Evolutionary conservation across 2,329 filamentous ascomycete genomes (phyloP).

Genomic region (Helminthosporium solani): DNA sequence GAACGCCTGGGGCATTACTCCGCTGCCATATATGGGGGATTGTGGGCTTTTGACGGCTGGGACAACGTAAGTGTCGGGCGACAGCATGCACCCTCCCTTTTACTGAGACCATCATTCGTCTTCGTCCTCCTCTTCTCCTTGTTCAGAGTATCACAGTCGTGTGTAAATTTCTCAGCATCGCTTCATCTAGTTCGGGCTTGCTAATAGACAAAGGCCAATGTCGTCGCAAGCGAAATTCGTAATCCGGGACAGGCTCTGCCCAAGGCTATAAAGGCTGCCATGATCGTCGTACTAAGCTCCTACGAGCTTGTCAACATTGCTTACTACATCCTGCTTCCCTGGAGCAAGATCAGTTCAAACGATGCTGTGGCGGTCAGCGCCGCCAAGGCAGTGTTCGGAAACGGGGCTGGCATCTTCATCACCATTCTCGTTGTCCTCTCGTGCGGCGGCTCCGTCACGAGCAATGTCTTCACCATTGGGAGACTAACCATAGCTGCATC

Average conservation of each 20-base stretch:
- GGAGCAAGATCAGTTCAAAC: constrained; percentile 58
- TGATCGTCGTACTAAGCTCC: constrained; percentile 60
- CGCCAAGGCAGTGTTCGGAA: constrained; percentile 53
- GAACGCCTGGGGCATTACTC: constrained; percentile 61
- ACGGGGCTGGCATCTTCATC: constrained; percentile 54
- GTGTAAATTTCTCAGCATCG: too few species aligned
- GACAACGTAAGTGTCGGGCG: constrained; percentile 54
- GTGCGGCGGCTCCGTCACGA: constrained; percentile 62
- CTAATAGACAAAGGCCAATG: constrained; percentile 35
- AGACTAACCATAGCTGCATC: constrained; percentile 61
- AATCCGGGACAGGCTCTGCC: constrained; percentile 50
- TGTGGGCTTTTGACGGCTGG: constrained; percentile 68
- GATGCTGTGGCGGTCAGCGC: constrained; percentile 63
- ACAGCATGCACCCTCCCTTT: background rate
- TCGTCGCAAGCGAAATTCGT: constrained; percentile 41
- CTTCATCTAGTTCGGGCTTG: background rate
- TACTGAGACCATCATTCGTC: constrained; percentile 20
- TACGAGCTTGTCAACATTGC: constrained; percentile 62
- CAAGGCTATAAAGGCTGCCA: constrained; percentile 61
- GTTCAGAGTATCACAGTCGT: too few species aligned
- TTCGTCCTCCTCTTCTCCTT: too few species aligned
- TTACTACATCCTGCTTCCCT: constrained; percentile 64
- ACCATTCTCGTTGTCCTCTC: constrained; percentile 61
- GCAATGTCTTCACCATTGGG: constrained; percentile 63
- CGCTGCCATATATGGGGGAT: constrained; percentile 60